Evolutionary conservation across 164 flowering plant genomes (phyloP), one percentile per base, ranked within the genome.

Genomic region (Berberis vulgaris): DNA sequence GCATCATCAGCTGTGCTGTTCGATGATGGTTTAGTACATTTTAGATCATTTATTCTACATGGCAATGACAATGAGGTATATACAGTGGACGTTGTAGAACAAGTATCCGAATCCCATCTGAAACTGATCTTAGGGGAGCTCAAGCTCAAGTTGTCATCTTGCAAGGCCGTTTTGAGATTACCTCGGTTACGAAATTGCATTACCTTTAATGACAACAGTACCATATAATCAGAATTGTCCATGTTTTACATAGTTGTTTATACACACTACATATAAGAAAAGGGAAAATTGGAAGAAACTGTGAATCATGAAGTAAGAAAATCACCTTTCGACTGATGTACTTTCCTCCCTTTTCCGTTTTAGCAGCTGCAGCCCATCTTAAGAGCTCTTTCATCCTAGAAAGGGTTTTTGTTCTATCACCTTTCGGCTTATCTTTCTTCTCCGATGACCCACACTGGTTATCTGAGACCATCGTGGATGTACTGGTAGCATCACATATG

Each of bases 61-160:
- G 85, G 70, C 57, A 72, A 12, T 43, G 92, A 84, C 60, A 80
- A 60, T 13, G 77, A 74, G 3, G 92, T 77, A 66, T 69, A 74
- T 45, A 62, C 80, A 9, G 93, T 77, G 45, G 89, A 82, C 59
- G 77, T 65, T 4, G 87, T 79, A 53, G 89, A 82, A 75, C 86
- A 85, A 73, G 88, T 85, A 49, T 84, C 88, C 50, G 82, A 76
- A 44, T 92, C 98, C 96, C 95, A 89, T 76, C 82, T 80, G 70
- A 89, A 83, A 63, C 96, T 87, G 59, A 86, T 83, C 80, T 89
- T 87, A 0, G 96, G 87, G 39, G 96, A 87, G 26, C 79, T 88
- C 57, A 59, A 62, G 76, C 76, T 85, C 7, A 70, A 64, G 41
- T 82, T 72, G 55, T 87, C 95, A 58, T 80, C 83, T 13, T 72